Evolutionary conservation across 768 basidiomycete species (phyloP), one percentile per base, ranked within the genome.

Genomic region (Megacollybia marginata): DNA sequence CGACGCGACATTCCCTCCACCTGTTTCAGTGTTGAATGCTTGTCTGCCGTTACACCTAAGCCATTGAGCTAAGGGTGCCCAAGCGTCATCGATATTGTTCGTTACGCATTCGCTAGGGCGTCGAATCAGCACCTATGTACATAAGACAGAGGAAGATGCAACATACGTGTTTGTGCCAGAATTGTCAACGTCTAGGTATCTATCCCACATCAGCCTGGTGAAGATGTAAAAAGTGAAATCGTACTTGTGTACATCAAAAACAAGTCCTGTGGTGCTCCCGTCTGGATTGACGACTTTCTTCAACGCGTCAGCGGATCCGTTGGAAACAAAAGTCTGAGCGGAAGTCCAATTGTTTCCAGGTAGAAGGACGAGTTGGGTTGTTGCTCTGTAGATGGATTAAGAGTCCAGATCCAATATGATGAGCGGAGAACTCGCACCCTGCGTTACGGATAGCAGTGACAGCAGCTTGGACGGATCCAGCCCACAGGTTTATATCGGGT

Each of bases 21-120:
- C 81, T 2, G 78, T 81, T 58, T 83, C 81, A 9, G 78, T 76
- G 58, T 80, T 74, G 56, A 83, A 64, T 1, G 79, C 81, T 55
- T 78, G 74, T 15, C 80, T 68, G 2, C 67, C 67, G 44, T 79
- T 72, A 44, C 59, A 58, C 33, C 75, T 69, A 4, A 82, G 68
- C 73, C 74, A 82, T 15, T 60, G 56, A 1, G 71, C 63, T n/a
- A 81, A 68, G 6, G 74, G 70, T 2, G 54, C 57, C 72, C 77
- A 76, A 4, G 72, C 63, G 9, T 62, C 59, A 19, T 67, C 69
- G 40, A 76, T 78, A 64, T 78, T 78, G 61, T 80, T 76, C 9
- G 74, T 82, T 5, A 69, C 66, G 51, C 82, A 83, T 33, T 72
- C 73, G 2, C 60, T 52, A 52, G 63, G 45, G 8, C n/a, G n/a